Percentiles rank a stretch among this genome's conserved stretches.
phyloP scores from a whole-genome alignment of 148 eudicot species.

The Nyssa sinensis region DNA sequence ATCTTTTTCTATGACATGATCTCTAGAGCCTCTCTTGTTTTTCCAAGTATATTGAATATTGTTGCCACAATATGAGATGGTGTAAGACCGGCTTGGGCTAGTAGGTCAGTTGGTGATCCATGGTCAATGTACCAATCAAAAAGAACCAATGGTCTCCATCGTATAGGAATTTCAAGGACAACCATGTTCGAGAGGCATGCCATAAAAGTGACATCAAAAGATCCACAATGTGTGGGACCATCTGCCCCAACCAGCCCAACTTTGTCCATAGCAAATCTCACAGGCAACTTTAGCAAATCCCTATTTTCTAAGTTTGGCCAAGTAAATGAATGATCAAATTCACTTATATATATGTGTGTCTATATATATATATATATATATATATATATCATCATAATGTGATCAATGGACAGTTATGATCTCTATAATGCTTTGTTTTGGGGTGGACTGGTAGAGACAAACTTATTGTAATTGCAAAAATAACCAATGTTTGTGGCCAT shows the following conservation, averaged over 20 bases:
- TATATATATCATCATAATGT: too few relatives aligned
- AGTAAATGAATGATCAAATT: too few relatives aligned
- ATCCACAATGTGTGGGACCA: conserved; percentile 83
- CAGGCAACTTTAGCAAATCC: conserved; percentile 82
- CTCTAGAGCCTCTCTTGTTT: conserved; percentile 80
- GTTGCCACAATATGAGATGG: conserved; percentile 81
- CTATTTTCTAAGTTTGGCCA: too few relatives aligned
- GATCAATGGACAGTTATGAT: too few relatives aligned
- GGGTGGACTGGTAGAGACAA: too few relatives aligned
- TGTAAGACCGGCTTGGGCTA: conserved; percentile 71
- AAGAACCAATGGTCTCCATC: conserved; percentile 94
- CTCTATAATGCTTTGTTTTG: too few relatives aligned
- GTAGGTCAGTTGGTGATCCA: conserved; percentile 66
- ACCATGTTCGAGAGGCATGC: conserved; percentile 93
- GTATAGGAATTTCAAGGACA: conserved; percentile 34
- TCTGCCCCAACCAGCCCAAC: conserved; percentile 91
- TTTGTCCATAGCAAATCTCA: conserved; percentile 90
- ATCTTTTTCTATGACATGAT: conserved; percentile 53
- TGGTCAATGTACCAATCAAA: conserved; percentile 88
- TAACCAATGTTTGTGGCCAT: too few relatives aligned
- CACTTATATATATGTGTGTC: too few relatives aligned
- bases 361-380: too few relatives aligned
- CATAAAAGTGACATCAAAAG: conserved; percentile 85
- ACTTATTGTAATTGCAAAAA: too few relatives aligned
- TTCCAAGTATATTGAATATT: conserved; percentile 66